phyloP scores from a whole-genome alignment of 2,329 filamentous ascomycete species.

The Diaporthe nobilis region DNA sequence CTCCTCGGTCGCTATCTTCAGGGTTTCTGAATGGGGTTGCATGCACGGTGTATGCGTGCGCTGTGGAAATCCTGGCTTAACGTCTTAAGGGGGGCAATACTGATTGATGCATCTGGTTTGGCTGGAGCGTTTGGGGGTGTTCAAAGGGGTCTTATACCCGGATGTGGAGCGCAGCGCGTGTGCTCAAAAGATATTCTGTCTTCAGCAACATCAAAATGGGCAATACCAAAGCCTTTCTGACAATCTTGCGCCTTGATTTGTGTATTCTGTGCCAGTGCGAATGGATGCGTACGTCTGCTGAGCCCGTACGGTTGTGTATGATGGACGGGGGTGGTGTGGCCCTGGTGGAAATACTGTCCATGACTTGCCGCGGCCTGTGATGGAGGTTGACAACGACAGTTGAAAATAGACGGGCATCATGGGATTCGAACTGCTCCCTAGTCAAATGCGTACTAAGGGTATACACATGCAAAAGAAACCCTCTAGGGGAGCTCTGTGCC shows the following conservation, averaged over 20 bases:
- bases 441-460: background rate
- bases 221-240: constrained; percentile 34
- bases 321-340: background rate
- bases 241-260: background rate
- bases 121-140: constrained; percentile 43
- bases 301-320: background rate
- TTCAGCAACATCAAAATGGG: constrained; percentile 36
- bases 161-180: constrained; percentile 30
- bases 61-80: constrained; percentile 42
- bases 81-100: constrained; percentile 39
- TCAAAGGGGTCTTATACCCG: constrained; percentile 42
- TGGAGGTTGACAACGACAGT: background rate
- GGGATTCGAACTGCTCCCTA: background rate
- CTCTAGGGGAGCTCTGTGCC: background rate
- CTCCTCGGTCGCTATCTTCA: constrained; percentile 38
- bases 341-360: background rate
- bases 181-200: constrained; percentile 37
- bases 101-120: constrained; percentile 43
- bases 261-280: background rate
- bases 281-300: no score
- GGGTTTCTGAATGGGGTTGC: constrained; percentile 41
- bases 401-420: background rate
- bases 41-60: constrained; percentile 36
- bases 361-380: background rate
- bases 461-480: background rate